Base-by-base conservation (phyloP, 2,329 filamentous ascomycete species). In the Westerdykella ornata region DNA sequence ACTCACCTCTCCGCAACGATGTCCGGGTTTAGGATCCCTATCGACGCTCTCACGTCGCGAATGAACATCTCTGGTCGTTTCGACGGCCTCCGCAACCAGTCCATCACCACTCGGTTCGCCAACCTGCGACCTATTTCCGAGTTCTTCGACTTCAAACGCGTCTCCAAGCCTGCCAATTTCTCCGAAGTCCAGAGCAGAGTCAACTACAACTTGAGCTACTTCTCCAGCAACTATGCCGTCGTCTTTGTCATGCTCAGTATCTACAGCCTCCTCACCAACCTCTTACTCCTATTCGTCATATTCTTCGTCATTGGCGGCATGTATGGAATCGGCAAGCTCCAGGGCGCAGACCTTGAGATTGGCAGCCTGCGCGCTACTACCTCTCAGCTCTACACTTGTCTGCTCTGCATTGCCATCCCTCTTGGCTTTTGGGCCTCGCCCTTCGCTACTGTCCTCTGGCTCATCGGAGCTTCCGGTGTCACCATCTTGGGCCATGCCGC, bases 161-260 rank as follows among this genome's bases (percentile, higher is more conserved):
- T 98, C 42, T 94, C 88, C 53, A 98, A 97, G 74, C 92, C 92
- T 19, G 80, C 79, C 63, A 94, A 94, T 73, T 96, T 97, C 60
- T 74, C 73, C 52, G 89, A 96, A 68, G 81, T 88, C 51, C 90
- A 97, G 70, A 88, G 84, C 56, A 82, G 90, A 52, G 82, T 95
- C 72, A 94, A 94, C 76, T 96, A 96, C 82, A 98, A 98, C 70
- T 73, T 98, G 52, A 81, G 85, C 67, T 85, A 97, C 74, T 98
- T 94, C 76, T 94, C 88, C 48, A 96, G 88, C 83, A 98, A 98
- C 75, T 98, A 98, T 78, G 84, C 85, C 54, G 84, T 85, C 50
- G 80, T 97, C 57, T 95, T 97, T 66, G 75, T 85, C 58, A 94
- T 98, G 83, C 83, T 98, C 62, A 87, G 85, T 74, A 84, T 98